phyloP scores from a whole-genome alignment of 176 grass and related monocot genomes.

The Eleusine coracana region DNA sequence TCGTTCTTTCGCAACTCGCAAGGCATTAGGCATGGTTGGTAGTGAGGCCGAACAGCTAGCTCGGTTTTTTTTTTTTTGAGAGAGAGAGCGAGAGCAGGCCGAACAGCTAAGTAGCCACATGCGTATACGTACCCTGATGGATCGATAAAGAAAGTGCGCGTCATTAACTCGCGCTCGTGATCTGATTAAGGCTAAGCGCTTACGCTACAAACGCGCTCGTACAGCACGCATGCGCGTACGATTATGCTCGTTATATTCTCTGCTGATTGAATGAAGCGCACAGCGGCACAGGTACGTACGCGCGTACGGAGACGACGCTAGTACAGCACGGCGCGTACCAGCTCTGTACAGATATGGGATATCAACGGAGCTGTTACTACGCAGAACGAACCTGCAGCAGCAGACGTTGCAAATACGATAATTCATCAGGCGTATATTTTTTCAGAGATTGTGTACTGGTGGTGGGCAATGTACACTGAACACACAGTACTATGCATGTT shows the following conservation, averaged over 20 bases:
- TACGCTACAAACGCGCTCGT: background rate
- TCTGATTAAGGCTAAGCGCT: background rate
- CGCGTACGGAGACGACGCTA: background rate
- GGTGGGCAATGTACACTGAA: background rate
- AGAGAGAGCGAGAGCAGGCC: too few relatives aligned
- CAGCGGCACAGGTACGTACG: too few relatives aligned
- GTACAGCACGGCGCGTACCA: background rate
- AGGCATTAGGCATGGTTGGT: background rate
- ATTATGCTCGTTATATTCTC: background rate
- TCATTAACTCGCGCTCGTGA: background rate
- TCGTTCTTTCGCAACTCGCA: background rate
- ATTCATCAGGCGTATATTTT: background rate
- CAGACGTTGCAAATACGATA: background rate
- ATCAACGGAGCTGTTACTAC: background rate
- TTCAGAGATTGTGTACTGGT: background rate
- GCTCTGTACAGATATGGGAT: background rate
- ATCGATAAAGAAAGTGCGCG: background rate
- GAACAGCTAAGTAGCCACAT: background rate
- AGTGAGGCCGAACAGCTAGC: background rate
- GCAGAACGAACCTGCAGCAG: background rate
- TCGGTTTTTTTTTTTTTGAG: too few relatives aligned
- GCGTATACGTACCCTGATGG: background rate
- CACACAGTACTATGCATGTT: background rate
- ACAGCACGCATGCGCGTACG: background rate
- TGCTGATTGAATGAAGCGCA: background rate